A percentile compares a stretch with the other conserved stretches of the same genome.
Conservation (phyloP, 2,329 filamentous ascomycete genomes). For the Elsinoe ampelina region DNA sequence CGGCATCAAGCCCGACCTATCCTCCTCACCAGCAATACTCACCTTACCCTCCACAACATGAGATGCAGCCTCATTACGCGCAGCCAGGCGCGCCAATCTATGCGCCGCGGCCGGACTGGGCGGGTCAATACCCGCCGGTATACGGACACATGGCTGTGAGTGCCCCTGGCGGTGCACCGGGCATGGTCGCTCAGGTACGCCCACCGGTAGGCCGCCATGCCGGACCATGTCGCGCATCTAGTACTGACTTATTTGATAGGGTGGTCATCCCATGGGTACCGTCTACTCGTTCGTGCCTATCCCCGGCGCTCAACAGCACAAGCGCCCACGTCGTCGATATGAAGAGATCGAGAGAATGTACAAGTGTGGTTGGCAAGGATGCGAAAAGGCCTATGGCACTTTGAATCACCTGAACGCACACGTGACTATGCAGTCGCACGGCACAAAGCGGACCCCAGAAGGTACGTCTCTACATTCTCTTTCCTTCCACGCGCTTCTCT, state of each 20-base stretch:
- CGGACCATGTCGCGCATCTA: conserved; percentile 17
- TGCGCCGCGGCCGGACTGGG: conserved; percentile 62
- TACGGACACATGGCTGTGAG: conserved; percentile 47
- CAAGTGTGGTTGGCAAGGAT: conserved; percentile 97
- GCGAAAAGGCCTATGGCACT: conserved; percentile 96
- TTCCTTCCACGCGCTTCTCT: not conserved
- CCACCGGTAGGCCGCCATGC: conserved; percentile 50
- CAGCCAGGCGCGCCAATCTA: conserved; percentile 51
- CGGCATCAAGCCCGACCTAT: conserved; percentile 77
- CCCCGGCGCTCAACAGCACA: conserved; percentile 92
- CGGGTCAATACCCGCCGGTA: conserved; percentile 44
- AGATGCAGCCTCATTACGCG: conserved; percentile 73
- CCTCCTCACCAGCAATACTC: conserved; percentile 72
- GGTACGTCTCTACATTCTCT: conserved; percentile 50
- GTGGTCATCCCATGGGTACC: conserved; percentile 52
- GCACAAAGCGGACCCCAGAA: conserved; percentile 89
- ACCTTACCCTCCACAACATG: conserved; percentile 74
- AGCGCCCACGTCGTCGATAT: conserved; percentile 83
- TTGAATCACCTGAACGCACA: conserved; percentile 96
- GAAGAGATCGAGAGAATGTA: conserved; percentile 99
- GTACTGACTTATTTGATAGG: conserved; percentile 27
- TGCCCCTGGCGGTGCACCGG: conserved; percentile 46
- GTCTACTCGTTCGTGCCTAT: conserved; percentile 98
- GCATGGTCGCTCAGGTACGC: conserved; percentile 51
- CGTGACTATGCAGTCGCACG: conserved; percentile 97